Base-by-base conservation (phyloP, 441 rosid genomes). In the Bocquillonia castaneifolia region DNA sequence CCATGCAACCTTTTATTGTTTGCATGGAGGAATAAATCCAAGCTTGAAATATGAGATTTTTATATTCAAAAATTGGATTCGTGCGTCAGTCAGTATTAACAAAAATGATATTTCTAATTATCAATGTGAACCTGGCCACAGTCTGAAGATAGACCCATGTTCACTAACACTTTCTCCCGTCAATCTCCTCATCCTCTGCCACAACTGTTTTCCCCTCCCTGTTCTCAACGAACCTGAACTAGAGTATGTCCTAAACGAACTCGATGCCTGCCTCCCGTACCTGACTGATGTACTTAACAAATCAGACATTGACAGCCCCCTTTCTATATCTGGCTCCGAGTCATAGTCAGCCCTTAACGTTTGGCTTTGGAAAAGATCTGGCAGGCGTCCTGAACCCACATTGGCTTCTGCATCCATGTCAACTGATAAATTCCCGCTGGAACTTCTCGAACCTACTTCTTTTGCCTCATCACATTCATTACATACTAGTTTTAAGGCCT, bases 381-480 rank as follows among this genome's bases (percentile, higher is more conserved):
- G 75, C 59, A 78, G 48, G 67, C 72, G 82, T 74, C 82, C 90
- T 0, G 90, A 83, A 68, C 74, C 83, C 0, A 70, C 73, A 77
- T 83, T 79, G 72, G 71, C 81, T 61, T 59, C 81, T 44, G 77
- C 80, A 59, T 84, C 82, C 69, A 84, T 32, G 64, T 88, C 93
- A 18, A 80, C 74, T 22, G 81, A 80, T 18, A 80, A 42, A 76
- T 83, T 95, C 20, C 45, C 78, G 77, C 86, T 82, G 3, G 84
- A 86, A 69, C 84, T 80, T 66, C 80, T 69, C 28, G 96, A 89
- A 39, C 83, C 82, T 3, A 78, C 78, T 67, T 88, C 94, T 66
- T 80, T 86, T 7, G 91, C 90, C 78, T 88, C 95, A 29, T 89
- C 86, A 17, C 93, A 91, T 78, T 93, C 97, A n/a, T 88, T 86